Base-by-base conservation (phyloP, 2,329 filamentous ascomycete species). In the Thielaviopsis cerberus region DNA sequence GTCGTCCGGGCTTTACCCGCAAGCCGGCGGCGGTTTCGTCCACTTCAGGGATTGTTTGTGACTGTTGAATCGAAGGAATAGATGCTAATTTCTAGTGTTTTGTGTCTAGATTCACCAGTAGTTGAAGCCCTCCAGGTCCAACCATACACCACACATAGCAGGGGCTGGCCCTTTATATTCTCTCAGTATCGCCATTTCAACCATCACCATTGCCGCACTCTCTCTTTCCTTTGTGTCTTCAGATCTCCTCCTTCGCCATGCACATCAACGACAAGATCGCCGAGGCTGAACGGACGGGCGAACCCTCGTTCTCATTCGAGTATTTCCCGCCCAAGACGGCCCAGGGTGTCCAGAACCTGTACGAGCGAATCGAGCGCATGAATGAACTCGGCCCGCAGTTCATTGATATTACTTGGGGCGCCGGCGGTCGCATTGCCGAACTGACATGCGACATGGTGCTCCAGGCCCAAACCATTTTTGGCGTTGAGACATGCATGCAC, bases 341-440 rank as follows among this genome's bases (percentile, higher is more conserved):
- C 11, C 88, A 92, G 73, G 92, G 92, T 77, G 91, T 98, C 13
- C 92, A 98, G 74, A 98, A 98, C 71, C 83, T 98, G 60, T 98
- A 98, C 77, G 92, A 98, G 66, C 88, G 92, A 65, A 97, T 98
- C 87, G 92, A 98, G 73, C 89, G 90, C 72, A 98, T 98, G 92
- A 89, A 95, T 72, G 81, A 85, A 66, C 81, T 94, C 63, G 92
- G 89, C 1, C 92, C 91, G 63, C 85, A 90, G 67, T 98, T 98
- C 75, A 89, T 98, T 69, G 92, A 98, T 71, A 86, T 98, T 67
- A 98, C 92, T 62, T 98, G 92, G 92, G 94, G 94, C 63, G 92
- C 92, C 56, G 92, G 92, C 64, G 92, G 92, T 53, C 83, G 86
- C 64, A 81, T 92, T 64, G 92, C 91, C 58, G 85, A 94, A 68